phyloP scores from a whole-genome alignment of 108 stramenopile genomes.

The Conticribra weissflogii region DNA sequence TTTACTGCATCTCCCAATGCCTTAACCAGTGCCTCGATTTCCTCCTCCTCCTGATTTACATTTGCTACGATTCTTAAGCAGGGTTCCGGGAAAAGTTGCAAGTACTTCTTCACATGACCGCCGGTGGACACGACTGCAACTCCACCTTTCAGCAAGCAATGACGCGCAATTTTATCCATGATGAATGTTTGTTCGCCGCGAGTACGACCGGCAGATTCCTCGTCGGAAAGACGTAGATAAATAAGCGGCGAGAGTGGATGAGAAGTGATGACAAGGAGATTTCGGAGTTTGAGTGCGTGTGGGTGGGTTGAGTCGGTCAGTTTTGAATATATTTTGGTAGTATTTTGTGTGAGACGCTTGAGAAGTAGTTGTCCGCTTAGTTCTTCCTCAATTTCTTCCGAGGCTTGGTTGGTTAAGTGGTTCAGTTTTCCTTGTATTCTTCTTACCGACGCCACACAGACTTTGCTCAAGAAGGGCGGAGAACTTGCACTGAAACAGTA shows the following conservation, averaged over 20 bases:
- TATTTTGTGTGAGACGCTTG: conserved; percentile 31
- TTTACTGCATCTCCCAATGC: conserved; percentile 44
- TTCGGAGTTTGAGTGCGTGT: conserved; percentile 39
- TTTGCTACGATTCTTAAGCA: conserved; percentile 76
- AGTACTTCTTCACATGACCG: conserved; percentile 52
- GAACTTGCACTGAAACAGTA: conserved; percentile 98
- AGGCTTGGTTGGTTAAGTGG: conserved; percentile 10
- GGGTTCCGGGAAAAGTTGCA: conserved; percentile 74
- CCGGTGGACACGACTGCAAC: conserved; percentile 79
- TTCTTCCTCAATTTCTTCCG: conserved; percentile 10
- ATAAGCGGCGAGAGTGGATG: conserved; percentile 81
- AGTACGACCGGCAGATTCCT: conserved; percentile 44
- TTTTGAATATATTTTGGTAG: conserved; percentile 22
- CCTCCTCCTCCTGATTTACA: conserved; percentile 65
- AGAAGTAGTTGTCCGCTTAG: conserved; percentile 27
- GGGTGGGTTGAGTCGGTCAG: conserved; percentile 45
- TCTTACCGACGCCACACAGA: conserved; percentile 31
- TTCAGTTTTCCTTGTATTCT: conserved; percentile 37
- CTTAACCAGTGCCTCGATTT: conserved; percentile 61
- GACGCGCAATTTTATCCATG: conserved; percentile 69
- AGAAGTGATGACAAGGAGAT: conserved; percentile 67
- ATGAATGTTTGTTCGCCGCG: conserved; percentile 59
- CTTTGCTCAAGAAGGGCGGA: conserved; percentile 90
- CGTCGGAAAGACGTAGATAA: conserved; percentile 64
- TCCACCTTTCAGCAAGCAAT: conserved; percentile 59